Conservation (phyloP, 257 asterid species). For the Leptodermis oblonga region DNA sequence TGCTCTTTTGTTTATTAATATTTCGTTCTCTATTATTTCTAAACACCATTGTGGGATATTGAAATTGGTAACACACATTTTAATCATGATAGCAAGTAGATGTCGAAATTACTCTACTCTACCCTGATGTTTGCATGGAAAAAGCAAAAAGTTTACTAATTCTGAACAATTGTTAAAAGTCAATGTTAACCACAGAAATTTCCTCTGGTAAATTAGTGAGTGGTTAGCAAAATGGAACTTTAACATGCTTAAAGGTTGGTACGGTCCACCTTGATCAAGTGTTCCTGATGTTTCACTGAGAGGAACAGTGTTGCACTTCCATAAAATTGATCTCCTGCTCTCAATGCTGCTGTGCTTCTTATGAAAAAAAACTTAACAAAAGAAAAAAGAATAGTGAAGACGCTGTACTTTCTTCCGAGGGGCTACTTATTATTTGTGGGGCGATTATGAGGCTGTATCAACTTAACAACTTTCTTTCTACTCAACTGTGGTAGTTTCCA, state of each 20-base stretch:
- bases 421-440: neutral
- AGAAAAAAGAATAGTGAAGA: neutral
- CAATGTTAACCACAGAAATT: neutral
- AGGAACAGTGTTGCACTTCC: neutral
- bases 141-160: neutral
- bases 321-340: neutral
- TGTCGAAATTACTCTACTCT: neutral
- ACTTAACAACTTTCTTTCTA: too few species aligned
- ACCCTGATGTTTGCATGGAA: neutral
- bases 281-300: neutral
- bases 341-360: neutral
- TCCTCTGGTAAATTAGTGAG: too few species aligned
- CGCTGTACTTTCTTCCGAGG: neutral
- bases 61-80: too few species aligned
- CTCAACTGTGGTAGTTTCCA: neutral
- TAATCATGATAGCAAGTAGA: neutral
- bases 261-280: neutral
- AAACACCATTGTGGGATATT: too few species aligned
- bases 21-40: too few species aligned
- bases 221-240: neutral
- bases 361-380: neutral
- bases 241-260: neutral
- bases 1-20: neutral
- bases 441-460: too few species aligned
- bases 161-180: neutral